Evolutionary conservation across 108 stramenopile species (phyloP).

Genomic region (Nannochloropsis gaditana): DNA sequence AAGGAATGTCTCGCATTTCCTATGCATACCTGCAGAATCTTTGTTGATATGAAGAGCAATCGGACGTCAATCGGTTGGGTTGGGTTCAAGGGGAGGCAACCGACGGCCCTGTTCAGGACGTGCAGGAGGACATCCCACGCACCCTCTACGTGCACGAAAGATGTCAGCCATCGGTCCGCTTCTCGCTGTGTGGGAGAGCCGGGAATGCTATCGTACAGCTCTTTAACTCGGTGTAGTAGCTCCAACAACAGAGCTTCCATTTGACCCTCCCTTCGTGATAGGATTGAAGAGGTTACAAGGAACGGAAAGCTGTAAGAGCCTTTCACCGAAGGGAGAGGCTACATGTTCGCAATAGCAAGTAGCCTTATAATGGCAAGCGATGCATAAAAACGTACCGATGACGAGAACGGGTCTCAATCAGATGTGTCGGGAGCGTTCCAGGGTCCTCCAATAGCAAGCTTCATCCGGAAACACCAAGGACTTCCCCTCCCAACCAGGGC

Average conservation of each 20-base stretch:
- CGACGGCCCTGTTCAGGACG: neutral
- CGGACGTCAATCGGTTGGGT: neutral
- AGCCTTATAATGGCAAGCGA: too few relatives aligned
- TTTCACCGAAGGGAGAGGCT: too few relatives aligned
- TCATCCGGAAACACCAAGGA: too few relatives aligned
- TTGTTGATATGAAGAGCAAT: neutral
- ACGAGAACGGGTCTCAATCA: too few relatives aligned
- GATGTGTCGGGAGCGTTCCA: too few relatives aligned
- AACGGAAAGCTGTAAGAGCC: too few relatives aligned
- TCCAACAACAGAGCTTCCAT: neutral
- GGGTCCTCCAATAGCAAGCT: too few relatives aligned
- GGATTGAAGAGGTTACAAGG: too few relatives aligned
- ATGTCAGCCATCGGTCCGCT: slow-evolving; percentile 19
- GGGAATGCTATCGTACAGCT: neutral
- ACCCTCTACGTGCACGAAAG: neutral
- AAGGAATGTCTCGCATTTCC: neutral
- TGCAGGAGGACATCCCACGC: slow-evolving; percentile 11
- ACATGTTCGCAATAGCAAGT: too few relatives aligned
- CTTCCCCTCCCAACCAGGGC: too few relatives aligned
- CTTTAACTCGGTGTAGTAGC: neutral
- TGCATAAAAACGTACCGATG: too few relatives aligned
- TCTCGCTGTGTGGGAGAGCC: neutral
- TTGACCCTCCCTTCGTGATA: neutral
- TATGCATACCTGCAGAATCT: neutral
- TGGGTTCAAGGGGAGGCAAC: neutral